Conservation (phyloP, 2,329 filamentous ascomycete genomes). For the Claviceps sp. region DNA sequence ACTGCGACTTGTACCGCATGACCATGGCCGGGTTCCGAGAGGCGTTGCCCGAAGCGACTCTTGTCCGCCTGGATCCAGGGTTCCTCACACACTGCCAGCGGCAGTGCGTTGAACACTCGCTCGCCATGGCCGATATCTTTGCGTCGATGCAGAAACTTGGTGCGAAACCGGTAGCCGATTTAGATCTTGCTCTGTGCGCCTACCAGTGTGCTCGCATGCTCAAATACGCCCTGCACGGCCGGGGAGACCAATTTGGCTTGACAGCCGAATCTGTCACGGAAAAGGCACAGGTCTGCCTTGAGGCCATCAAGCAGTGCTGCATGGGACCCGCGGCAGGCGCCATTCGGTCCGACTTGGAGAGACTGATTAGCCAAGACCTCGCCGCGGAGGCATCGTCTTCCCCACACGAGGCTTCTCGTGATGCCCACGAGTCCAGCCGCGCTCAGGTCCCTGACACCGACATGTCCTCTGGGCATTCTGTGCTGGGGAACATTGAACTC, state of each 20-base stretch:
- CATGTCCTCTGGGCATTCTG: slow-evolving; percentile 1
- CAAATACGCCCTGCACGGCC: slow-evolving; percentile 35
- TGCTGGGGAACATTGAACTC: slow-evolving; percentile 14
- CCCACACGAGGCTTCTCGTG: slow-evolving; percentile 4
- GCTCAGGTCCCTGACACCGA: slow-evolving; percentile 5
- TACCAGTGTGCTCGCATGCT: slow-evolving; percentile 42
- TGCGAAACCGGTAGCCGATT: slow-evolving; percentile 38
- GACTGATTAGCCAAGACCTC: slow-evolving; percentile 33
- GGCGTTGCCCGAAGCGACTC: slow-evolving; percentile 29
- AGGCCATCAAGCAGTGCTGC: slow-evolving; percentile 36
- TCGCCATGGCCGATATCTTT: slow-evolving; percentile 43
- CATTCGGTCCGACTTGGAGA: slow-evolving; percentile 35
- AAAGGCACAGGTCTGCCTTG: slow-evolving; percentile 35
- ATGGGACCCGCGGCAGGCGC: slow-evolving; percentile 36
- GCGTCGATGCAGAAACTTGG: slow-evolving; percentile 36
- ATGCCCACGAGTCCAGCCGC: background rate
- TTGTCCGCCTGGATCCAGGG: slow-evolving; percentile 32
- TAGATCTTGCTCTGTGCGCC: slow-evolving; percentile 41
- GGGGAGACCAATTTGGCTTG: slow-evolving; percentile 28
- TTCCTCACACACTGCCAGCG: slow-evolving; percentile 37
- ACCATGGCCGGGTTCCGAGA: slow-evolving; percentile 38
- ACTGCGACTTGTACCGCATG: slow-evolving; percentile 43
- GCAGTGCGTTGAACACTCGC: slow-evolving; percentile 39
- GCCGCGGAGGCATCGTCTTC: slow-evolving; percentile 12
- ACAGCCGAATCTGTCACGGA: slow-evolving; percentile 33